phyloP scores from a whole-genome alignment of 371 early-diverging fungal species.

The Conidiobolus incongruus region DNA sequence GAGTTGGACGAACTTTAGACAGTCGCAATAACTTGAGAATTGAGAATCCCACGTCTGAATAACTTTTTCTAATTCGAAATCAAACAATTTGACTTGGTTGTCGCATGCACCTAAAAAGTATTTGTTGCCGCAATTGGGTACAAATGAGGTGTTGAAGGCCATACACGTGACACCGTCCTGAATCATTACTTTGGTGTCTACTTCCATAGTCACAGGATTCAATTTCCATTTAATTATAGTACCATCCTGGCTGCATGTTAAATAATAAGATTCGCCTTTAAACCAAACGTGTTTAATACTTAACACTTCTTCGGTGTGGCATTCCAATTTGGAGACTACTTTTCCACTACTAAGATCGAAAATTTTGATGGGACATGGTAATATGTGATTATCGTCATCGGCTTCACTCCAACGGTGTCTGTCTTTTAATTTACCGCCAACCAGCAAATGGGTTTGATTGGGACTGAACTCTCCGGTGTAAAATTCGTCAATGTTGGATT shows the following conservation, averaged over 20 bases:
- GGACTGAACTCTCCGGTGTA: conserved; percentile 53
- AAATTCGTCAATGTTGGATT: conserved; percentile 72
- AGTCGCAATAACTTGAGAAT: conserved; percentile 79
- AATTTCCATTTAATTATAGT: conserved; percentile 73
- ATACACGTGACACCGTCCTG: conserved; percentile 72
- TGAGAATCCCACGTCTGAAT: conserved; percentile 55
- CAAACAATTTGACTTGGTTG: conserved; percentile 61
- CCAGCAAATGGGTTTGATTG: conserved; percentile 23
- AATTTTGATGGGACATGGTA: conserved; percentile 72
- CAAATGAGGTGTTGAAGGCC: conserved; percentile 79
- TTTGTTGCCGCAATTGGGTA: conserved; percentile 79
- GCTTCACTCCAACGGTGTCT: conserved; percentile 60
- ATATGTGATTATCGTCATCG: conserved; percentile 77
- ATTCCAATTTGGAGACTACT: conserved; percentile 40
- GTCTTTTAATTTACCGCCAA: conserved; percentile 65
- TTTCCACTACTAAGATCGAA: conserved; percentile 50
- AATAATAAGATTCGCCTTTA: conserved; percentile 49
- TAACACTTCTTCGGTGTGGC: conserved; percentile 70
- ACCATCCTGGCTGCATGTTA: conserved; percentile 84
- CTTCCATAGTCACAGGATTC: no score
- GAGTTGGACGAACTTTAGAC: conserved; percentile 46
- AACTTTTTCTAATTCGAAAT: conserved; percentile 58
- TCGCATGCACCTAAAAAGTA: conserved; percentile 78
- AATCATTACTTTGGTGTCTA: conserved; percentile 19
- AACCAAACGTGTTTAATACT: conserved; percentile 49